Evolutionary conservation across 768 basidiomycete genomes (phyloP), one percentile per base, ranked within the genome.

Genomic region (Termitomyces sp.): DNA sequence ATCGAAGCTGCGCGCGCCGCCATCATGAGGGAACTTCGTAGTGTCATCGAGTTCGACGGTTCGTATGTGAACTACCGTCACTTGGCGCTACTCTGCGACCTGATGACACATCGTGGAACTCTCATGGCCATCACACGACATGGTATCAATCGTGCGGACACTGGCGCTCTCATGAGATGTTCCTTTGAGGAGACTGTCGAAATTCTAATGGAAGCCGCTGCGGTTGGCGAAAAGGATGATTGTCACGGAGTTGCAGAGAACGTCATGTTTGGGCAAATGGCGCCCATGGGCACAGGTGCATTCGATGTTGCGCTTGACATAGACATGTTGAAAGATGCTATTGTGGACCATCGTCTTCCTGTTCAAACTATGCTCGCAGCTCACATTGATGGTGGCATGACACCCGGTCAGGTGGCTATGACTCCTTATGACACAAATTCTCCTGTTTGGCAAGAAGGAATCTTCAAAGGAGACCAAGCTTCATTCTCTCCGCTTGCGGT

Each of bases 161-260:
- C 97, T n/a, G 97, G 97, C 20, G 96, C 97, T 4, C 80, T 99
- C 55, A 98, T 98, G 89, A 82, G 97, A 52, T 98, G 94, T 72
- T 98, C 97, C 1, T 99, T 99, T 80, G 97, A 99, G 72, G 97
- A 98, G 79, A 99, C 97, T 2, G 97, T 99, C 61, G 97, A 99
- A 71, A 98, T 98, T 67, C 74, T 99, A 57, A 95, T 98, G 89
- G 97, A 99, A 71, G 97, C 97, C 0, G 97, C 97, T 1, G 95
- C 96, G 1, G 91, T 95, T 26, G 97, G 97, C 56, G 96, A 98
- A 77, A 93, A 94, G 72, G 97, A 99, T 64, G 96, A 98, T 66
- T 99, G 97, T 70, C 93, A 93, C 56, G 97, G 96, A 47, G 87
- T 99, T 35, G 97, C 97, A n/a, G 96, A 98, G 79, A 98, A 98